Conservation (phyloP, 768 basidiomycete species). For the Lentinula sp. region DNA sequence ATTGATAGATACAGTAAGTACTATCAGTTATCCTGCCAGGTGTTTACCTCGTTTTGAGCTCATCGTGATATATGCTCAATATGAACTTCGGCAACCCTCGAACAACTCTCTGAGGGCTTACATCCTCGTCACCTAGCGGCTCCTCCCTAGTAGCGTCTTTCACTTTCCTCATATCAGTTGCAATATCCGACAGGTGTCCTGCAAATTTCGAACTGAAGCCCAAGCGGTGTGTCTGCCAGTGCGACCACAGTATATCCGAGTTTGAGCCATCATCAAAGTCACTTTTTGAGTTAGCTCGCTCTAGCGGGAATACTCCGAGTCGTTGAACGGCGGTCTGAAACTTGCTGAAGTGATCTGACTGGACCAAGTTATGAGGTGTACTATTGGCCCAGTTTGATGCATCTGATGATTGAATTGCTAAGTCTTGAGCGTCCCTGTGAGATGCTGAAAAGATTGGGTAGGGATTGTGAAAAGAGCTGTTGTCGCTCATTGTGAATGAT, state of each 20-base stretch:
- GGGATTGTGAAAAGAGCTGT: neutral
- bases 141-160: neutral
- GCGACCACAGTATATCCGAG: neutral
- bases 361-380: neutral
- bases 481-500: no score
- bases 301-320: neutral
- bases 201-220: neutral
- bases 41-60: no score
- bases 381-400: no score
- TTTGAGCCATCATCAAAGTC: no score
- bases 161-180: neutral
- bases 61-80: no score
- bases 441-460: neutral
- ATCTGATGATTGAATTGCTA: neutral
- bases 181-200: neutral
- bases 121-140: no score
- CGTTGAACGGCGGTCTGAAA: neutral
- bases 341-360: neutral
- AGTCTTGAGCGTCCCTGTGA: neutral
- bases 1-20: no score
- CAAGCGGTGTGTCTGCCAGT: neutral
- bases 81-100: no score
- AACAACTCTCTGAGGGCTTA: no score
- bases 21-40: no score
- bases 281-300: neutral